Evolutionary conservation across 257 asterid species (phyloP).

Genomic region (Galeopsis tetrahit): DNA sequence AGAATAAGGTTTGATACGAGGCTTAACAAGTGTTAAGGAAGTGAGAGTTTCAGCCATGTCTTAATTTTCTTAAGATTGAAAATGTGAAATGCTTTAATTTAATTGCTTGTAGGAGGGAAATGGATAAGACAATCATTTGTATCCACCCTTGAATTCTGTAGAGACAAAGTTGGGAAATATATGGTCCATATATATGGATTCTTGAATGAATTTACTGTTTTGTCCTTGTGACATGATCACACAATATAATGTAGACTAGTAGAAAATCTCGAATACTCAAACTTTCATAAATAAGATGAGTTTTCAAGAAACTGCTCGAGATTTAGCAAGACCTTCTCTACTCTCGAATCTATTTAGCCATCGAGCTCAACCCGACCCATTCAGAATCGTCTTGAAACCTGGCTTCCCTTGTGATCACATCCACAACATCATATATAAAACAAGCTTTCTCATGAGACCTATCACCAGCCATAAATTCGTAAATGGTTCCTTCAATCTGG

Average conservation of each 20-base stretch:
- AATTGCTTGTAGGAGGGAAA: slow-evolving; percentile 28
- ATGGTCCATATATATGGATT: not conserved
- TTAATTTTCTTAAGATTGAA: not conserved
- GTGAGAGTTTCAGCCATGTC: slow-evolving; percentile 66
- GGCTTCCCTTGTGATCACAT: slow-evolving; percentile 44
- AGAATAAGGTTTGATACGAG: slow-evolving; percentile 33
- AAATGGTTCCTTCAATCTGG: slow-evolving; percentile 53
- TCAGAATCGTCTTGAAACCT: slow-evolving; percentile 36
- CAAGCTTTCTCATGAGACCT: slow-evolving; percentile 45
- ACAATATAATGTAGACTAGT: no score
- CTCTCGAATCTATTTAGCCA: not conserved
- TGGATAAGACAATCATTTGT: slow-evolving; percentile 63
- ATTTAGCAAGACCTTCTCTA: not conserved
- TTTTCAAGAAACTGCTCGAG: not conserved
- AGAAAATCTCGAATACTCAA: no score
- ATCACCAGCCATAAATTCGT: slow-evolving; percentile 60
- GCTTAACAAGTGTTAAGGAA: slow-evolving; percentile 50
- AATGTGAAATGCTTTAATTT: slow-evolving; percentile 1
- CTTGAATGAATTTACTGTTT: not conserved
- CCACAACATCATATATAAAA: slow-evolving; percentile 51
- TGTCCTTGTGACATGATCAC: slow-evolving; percentile 1
- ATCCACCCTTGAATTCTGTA: slow-evolving; percentile 55
- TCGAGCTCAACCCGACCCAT: not conserved
- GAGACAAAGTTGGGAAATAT: slow-evolving; percentile 25
- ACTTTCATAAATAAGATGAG: not conserved